Evolutionary conservation across 768 basidiomycete genomes (phyloP).

Genomic region (Trametopsis cervina): DNA sequence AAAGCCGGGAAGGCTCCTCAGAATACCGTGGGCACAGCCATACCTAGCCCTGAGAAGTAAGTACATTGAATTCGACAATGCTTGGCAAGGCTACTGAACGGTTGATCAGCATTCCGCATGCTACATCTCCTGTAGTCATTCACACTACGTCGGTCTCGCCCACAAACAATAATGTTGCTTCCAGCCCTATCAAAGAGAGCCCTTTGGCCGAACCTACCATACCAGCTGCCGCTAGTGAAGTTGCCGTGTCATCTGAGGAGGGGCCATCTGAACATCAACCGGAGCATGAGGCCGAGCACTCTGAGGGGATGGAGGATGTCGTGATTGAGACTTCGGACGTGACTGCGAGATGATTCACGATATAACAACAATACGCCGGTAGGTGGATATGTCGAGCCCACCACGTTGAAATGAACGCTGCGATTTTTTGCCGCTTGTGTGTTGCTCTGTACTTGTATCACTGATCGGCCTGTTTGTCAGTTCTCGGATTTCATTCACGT

Average conservation of each 20-base stretch:
- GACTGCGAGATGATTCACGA: too few species aligned
- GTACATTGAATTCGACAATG: conserved; percentile 23
- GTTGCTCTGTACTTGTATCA: neutral
- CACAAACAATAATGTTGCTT: conserved; percentile 34
- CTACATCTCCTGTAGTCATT: conserved; percentile 55
- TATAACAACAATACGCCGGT: neutral
- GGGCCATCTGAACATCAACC: too few species aligned
- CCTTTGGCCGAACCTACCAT: conserved; percentile 25
- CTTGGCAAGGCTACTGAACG: too few species aligned
- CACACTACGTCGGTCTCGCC: conserved; percentile 61
- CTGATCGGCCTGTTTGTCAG: neutral
- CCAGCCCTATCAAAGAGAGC: conserved; percentile 58
- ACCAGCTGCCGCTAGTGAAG: neutral
- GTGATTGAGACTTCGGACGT: too few species aligned
- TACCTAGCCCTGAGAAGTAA: conserved; percentile 96
- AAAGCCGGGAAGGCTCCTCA: conserved; percentile 92
- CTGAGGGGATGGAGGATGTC: neutral
- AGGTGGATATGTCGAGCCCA: neutral
- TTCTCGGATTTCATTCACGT: neutral
- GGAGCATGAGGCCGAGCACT: neutral
- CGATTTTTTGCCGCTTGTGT: neutral
- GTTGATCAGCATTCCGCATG: conserved; percentile 93
- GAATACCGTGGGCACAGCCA: conserved; percentile 87
- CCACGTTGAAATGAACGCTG: neutral
- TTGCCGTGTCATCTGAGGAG: neutral